Base-by-base conservation (phyloP, 2,329 filamentous ascomycete species). In the Penicillium janthinellum region DNA sequence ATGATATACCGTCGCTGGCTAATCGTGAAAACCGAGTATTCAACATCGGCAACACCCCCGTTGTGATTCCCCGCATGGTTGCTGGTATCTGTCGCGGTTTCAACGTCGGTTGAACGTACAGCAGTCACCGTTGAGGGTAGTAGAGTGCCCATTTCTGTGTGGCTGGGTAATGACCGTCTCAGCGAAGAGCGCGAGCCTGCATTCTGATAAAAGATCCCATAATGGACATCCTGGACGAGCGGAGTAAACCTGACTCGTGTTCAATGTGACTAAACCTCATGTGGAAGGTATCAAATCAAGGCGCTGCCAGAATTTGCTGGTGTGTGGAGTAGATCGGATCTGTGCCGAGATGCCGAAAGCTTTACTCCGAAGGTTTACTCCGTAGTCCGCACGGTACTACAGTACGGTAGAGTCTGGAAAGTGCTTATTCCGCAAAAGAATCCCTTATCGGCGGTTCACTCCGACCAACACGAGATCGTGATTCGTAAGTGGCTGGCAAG, bases 21-120 rank as follows among this genome's bases (percentile, higher is more conserved):
- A 15, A 52, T 60, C 17, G 69, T 71, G 60, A 77, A 77, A 50
- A 74, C 64, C 3, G 74, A 74, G 53, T 75, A 73, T 48, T 65
- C 68, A 15, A 69, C 67, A 59, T 65, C 57, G 25, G 54, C 60
- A 31, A 54, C 37, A 37, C 59, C 57, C 11, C 28, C 58, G n/a
- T 35, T 20, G 35, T 20, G 55, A 17, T 52, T 58, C 34, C 61
- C 61, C 54, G 28, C 61, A 58, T 57, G 45, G 5, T 35, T 20
- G 10, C 6, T 34, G 25, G 7, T 52, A 56, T 56, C 20, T 35
- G 38, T 55, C 35, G 53, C 28, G 17, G 58, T 57, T 41, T 66
- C 51, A 1, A 59, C 37, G 31, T 63, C 58, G 15, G 28, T n/a
- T 12, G 35, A 37, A 17, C 31, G 6, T 10, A 12, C 35, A 39